A percentile compares a stretch with the other conserved stretches of the same genome.
phyloP scores from a whole-genome alignment of 2,329 filamentous ascomycete genomes.

The Chalaropsis ovoidea region DNA sequence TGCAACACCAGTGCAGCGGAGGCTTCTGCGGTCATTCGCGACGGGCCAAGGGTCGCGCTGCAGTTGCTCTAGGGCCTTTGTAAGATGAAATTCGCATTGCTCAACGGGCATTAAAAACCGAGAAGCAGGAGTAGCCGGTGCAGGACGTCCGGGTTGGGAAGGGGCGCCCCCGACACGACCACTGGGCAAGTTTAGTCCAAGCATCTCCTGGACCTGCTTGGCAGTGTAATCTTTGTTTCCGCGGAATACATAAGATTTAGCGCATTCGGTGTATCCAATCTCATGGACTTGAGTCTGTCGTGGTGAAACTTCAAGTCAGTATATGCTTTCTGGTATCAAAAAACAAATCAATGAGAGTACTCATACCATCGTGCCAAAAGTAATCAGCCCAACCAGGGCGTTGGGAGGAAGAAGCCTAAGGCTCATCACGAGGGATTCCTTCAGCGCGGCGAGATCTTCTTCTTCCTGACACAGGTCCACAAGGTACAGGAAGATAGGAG shows the following conservation, averaged over 20 bases:
- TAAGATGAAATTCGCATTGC: slow-evolving; percentile 94
- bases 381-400: slow-evolving; percentile 72
- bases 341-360: neutral
- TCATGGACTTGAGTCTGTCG: slow-evolving; percentile 83
- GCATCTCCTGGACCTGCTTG: slow-evolving; percentile 99
- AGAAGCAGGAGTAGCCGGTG: slow-evolving; percentile 69
- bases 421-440: slow-evolving; percentile 80
- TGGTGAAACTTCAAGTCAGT: slow-evolving; percentile 28
- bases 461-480: slow-evolving; percentile 85
- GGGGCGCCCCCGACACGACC: slow-evolving; percentile 63
- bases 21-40: slow-evolving; percentile 77
- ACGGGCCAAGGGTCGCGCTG: slow-evolving; percentile 98
- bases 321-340: neutral
- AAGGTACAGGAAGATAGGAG: slow-evolving; percentile 78
- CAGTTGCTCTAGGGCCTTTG: slow-evolving; percentile 86
- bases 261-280: slow-evolving; percentile 93
- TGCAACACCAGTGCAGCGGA: slow-evolving; percentile 93
- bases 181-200: slow-evolving; percentile 65
- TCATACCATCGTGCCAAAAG: slow-evolving; percentile 80
- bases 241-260: slow-evolving; percentile 96
- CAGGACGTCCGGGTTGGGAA: slow-evolving; percentile 62
- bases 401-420: slow-evolving; percentile 72
- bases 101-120: slow-evolving; percentile 89
- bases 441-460: slow-evolving; percentile 70
- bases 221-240: slow-evolving; percentile 97